These are phyloP conservation scores for Mycena rebaudengoi DNA, from an alignment of 768 basidiomycete species.

Conservation along the genomic window DNA sequence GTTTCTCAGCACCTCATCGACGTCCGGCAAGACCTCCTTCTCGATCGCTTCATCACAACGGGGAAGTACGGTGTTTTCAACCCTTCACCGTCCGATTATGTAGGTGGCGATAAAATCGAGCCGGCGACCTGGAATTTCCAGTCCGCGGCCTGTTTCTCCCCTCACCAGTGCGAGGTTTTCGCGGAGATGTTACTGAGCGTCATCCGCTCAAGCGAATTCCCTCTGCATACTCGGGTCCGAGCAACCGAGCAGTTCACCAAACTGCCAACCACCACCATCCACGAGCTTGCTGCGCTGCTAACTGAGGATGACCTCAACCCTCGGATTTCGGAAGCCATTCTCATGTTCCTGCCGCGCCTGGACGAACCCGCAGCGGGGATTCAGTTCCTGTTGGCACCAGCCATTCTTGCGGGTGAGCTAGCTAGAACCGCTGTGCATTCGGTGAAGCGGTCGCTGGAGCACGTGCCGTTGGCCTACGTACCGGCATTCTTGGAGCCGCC, in stretches of 20 bases:
- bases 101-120: constrained; percentile 9
- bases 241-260: constrained; percentile 27
- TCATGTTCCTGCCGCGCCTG: constrained; percentile 30
- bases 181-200: constrained; percentile 15
- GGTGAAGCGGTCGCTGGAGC: constrained; percentile 22
- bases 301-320: constrained; percentile 24
- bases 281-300: constrained; percentile 27
- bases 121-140: constrained; percentile 24
- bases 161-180: constrained; percentile 30
- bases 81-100: constrained; percentile 5
- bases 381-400: constrained; percentile 26
- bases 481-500: constrained; percentile 19
- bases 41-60: constrained; percentile 20
- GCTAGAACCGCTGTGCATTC: constrained; percentile 25
- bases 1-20: constrained; percentile 25
- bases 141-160: constrained; percentile 15
- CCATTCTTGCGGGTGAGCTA: constrained; percentile 24
- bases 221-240: constrained; percentile 16
- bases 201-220: constrained; percentile 24
- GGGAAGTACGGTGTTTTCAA: constrained; percentile 25
- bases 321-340: constrained; percentile 28
- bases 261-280: constrained; percentile 28
- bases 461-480: constrained; percentile 20
- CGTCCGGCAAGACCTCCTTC: constrained; percentile 26
- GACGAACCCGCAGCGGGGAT: constrained; percentile 31